A percentile compares a stretch with the other conserved stretches of the same genome.
Conservation (phyloP, 1,139 yeast genomes). For the Kodamaea sp. region DNA sequence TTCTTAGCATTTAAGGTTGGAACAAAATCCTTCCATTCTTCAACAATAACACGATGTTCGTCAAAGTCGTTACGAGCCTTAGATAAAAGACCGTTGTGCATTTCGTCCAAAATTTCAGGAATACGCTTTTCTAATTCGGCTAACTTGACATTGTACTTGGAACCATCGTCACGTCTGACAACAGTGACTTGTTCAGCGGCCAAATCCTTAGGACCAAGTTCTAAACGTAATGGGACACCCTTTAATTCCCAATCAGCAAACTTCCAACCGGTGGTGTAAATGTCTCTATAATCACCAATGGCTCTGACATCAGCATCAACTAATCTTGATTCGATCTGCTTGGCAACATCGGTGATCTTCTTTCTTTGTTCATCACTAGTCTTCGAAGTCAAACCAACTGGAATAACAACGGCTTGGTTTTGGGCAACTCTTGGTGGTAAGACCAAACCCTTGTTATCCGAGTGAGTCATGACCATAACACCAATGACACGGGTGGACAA, state of each 20-base stretch:
- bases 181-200: constrained; percentile 76
- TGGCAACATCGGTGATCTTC: constrained; percentile 66
- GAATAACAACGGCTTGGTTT: constrained; percentile 85
- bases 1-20: constrained; percentile 90
- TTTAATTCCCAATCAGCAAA: constrained; percentile 96
- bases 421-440: constrained; percentile 97
- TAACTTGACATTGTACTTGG: constrained; percentile 64
- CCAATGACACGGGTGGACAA: constrained; percentile 97
- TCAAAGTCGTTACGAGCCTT: constrained; percentile 84
- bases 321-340: constrained; percentile 59
- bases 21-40: constrained; percentile 88
- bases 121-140: constrained; percentile 62
- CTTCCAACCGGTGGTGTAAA: constrained; percentile 98
- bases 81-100: constrained; percentile 70
- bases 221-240: constrained; percentile 92
- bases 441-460: constrained; percentile 97
- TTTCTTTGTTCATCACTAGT: constrained; percentile 72
- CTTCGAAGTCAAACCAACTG: constrained; percentile 92
- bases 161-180: constrained; percentile 89
- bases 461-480: constrained; percentile 98
- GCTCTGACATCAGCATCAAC: constrained; percentile 63
- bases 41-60: constrained; percentile 73
- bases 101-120: constrained; percentile 72
- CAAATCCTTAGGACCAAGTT: constrained; percentile 94
- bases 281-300: constrained; percentile 83